Base-by-base conservation (phyloP, 228 moss, liverwort and hornwort genomes). In the Sphagnum fallax region DNA sequence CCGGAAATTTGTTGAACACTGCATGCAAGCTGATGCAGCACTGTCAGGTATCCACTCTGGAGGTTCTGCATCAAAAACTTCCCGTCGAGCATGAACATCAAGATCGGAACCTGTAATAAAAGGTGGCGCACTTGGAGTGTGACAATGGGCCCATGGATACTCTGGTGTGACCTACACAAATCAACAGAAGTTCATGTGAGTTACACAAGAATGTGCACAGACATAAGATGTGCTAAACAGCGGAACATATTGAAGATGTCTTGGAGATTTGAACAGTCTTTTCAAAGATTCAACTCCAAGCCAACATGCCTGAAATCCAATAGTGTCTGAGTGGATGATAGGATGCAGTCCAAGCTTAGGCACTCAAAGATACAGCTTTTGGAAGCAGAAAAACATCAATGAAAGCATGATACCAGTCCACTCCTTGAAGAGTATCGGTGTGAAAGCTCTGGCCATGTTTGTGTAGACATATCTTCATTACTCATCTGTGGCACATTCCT, bases 21-120 rank as follows among this genome's bases (percentile, higher is more conserved):
- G 86, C 96, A 91, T 82, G 69, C 96, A 96, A 14, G 87, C 79
- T 49, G 76, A 81, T 49, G 91, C 86, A 60, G 89, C 75, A 74
- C 96, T 96, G 64, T 96, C 96, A 16, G 96, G 92, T 89, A 96
- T 90, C 96, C 96, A 96, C 74, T 91, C 89, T 11, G 91, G 89
- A 47, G 92, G 96, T 73, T 96, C 96, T 50, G 93, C 92, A 65
- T 96, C 96, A 52, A 96, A 76, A 55, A 93, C 79, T 60, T 76
- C 81, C 70, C 87, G 73, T 75, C 91, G 75, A 7, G 88, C 86
- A 70, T 86, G 88, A 63, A 96, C 91, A 72, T 92, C 92, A 49
- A 87, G 89, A 73, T 75, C 87, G 60, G 91, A 83, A 16, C 89
- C 91, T 52, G 84, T 81, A 32, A 84, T 82, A 66, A 96, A 75